A percentile compares a stretch with the other conserved stretches of the same genome.
These are phyloP conservation scores for Metschnikowia dekortorum DNA, from an alignment of 805 yeast species.

Conservation along the genomic window DNA sequence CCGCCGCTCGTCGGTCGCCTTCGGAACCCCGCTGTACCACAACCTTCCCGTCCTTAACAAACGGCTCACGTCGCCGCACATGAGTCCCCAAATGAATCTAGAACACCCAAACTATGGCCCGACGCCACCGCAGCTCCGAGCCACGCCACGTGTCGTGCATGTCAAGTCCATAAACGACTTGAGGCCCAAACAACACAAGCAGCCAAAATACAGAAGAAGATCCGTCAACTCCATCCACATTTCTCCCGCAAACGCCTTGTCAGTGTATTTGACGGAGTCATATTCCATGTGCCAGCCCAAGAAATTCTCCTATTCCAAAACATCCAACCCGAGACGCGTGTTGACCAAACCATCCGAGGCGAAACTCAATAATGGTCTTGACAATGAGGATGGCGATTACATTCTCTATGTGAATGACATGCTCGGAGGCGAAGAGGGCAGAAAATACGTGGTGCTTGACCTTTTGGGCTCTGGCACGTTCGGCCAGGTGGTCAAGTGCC, in stretches of 20 bases:
- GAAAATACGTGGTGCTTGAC: constrained; percentile 85
- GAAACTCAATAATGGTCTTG: constrained; percentile 72
- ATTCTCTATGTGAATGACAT: constrained; percentile 92
- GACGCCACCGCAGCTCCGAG: constrained; percentile 5
- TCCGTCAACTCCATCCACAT: constrained; percentile 59
- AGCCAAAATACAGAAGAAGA: constrained; percentile 68
- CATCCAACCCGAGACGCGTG: constrained; percentile 87
- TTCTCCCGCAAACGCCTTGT: constrained; percentile 78
- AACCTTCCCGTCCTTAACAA: constrained; percentile 10
- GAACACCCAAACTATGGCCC: neutral
- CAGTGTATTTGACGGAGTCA: constrained; percentile 72
- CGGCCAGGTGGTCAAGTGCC: constrained; percentile 97
- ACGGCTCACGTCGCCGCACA: constrained; percentile 12
- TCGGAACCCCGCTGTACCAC: constrained; percentile 21
- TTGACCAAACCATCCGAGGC: constrained; percentile 91
- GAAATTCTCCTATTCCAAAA: constrained; percentile 70
- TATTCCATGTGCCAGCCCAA: constrained; percentile 79
- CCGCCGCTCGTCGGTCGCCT: constrained; percentile 17
- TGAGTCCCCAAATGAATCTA: constrained; percentile 5
- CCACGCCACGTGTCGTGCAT: constrained; percentile 45
- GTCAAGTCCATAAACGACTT: constrained; percentile 47
- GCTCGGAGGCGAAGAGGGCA: constrained; percentile 77
- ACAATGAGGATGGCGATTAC: constrained; percentile 85
- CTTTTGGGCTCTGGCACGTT: constrained; percentile 94
- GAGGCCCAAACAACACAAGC: constrained; percentile 54